phyloP scores from a whole-genome alignment of 2,329 filamentous ascomycete genomes.

The Fusarium napiforme region DNA sequence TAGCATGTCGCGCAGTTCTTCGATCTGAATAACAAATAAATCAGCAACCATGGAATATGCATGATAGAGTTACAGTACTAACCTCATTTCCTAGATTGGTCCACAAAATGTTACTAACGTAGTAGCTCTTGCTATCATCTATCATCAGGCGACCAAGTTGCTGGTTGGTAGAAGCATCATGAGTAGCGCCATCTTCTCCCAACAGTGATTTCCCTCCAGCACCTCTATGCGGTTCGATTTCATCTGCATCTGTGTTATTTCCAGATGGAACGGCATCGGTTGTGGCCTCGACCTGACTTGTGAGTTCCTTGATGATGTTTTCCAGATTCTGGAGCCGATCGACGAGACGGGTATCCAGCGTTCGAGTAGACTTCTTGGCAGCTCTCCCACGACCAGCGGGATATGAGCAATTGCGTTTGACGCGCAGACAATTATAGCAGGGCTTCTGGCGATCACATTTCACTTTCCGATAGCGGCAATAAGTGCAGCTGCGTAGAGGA shows the following conservation, averaged over 20 bases:
- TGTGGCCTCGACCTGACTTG: not conserved
- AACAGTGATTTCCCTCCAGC: accelerated
- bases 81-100: not conserved
- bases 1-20: not conserved
- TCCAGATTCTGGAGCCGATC: not conserved
- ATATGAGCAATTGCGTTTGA: accelerated
- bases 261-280: accelerated
- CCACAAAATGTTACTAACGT: conserved; percentile 2
- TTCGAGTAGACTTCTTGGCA: accelerated
- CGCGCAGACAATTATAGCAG: not conserved
- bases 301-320: not conserved
- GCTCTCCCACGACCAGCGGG: not conserved
- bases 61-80: accelerated
- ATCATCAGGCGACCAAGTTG: not conserved
- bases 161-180: not conserved
- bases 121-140: conserved; percentile 1
- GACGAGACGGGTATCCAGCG: not conserved
- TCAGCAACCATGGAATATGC: accelerated
- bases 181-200: too few relatives aligned
- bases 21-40: not conserved
- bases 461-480: not conserved
- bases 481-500: not conserved
- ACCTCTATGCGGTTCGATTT: accelerated
- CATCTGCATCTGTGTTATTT: accelerated
- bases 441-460: not conserved